Evolutionary conservation across 2,329 filamentous ascomycete species (phyloP), one percentile per base, ranked within the genome.

Genomic region (Penicillium sp.): DNA sequence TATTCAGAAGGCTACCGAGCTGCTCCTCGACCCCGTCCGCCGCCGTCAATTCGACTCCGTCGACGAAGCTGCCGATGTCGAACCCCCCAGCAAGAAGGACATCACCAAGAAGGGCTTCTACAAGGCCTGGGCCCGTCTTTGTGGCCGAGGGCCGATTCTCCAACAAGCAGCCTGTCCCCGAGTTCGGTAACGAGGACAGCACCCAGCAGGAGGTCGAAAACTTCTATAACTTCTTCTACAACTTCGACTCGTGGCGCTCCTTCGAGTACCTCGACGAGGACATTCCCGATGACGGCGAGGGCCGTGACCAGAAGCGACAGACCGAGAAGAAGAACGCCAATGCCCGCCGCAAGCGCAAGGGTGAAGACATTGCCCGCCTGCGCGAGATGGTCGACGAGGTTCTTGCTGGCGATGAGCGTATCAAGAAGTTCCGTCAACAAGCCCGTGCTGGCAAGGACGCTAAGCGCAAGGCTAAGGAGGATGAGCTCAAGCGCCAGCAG

Each of bases 191-290:
- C 65, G 87, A 88, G 56, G 86, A 94, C 57, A 85, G 87, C 65
- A 81, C 81, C 61, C 87, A 90, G 73, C 87, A 94, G 66, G 85
- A 95, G 7, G 93, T 98, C 38, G 90, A 97, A 67, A 77, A 78
- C 44, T 98, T 98, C 73, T 98, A 98, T 81, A 95, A 98, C 80
- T 98, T 97, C 78, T 98, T 87, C 85, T 98, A 97, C 79, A 94
- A 91, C 79, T 95, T 98, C 63, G 93, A 98, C 79, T 93, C 86
- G 71, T 98, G 93, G 93, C 81, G 93, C 52, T 84, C 87, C 2
- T 98, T 98, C 64, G 93, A 98, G 75, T 98, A 98, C 73, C 86
- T 95, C 49, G 93, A 98, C 66, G 93, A 98, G 77, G 93, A 98
- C 67, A 91, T 98, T 24, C 93, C 93, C 32, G 93, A 98, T 65